These are phyloP conservation scores for Dunaliella salina DNA, from an alignment of 163 green algal species.

Conservation along the genomic window DNA sequence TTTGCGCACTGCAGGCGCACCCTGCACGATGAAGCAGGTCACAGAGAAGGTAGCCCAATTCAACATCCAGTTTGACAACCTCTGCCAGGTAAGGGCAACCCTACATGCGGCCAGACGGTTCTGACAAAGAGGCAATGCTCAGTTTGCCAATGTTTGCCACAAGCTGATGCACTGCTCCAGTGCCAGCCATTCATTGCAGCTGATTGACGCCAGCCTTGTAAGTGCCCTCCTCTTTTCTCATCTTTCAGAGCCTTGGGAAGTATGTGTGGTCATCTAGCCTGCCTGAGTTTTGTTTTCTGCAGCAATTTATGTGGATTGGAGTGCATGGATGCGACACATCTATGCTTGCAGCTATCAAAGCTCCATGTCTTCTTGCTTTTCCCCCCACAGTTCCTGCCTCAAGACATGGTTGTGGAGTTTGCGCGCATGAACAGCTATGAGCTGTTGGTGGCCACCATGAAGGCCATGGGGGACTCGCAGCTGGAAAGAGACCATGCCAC, in stretches of 20 bases:
- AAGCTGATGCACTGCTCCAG: too few relatives aligned
- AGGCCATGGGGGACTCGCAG: conserved; percentile 64
- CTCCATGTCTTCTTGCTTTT: not conserved
- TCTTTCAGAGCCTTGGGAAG: too few relatives aligned
- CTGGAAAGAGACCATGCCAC: conserved; percentile 70
- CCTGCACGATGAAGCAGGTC: conserved; percentile 44
- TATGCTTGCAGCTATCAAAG: not conserved
- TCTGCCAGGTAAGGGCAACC: conserved; percentile 68
- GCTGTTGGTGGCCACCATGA: conserved; percentile 87
- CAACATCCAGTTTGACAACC: conserved; percentile 93
- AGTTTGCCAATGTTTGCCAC: too few relatives aligned
- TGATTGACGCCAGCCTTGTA: too few relatives aligned
- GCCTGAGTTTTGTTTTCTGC: not conserved
- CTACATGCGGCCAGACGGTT: too few relatives aligned
- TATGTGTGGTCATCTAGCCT: too few relatives aligned
- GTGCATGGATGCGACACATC: not conserved
- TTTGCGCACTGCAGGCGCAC: conserved; percentile 27
- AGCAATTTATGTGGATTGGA: not conserved
- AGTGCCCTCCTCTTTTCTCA: too few relatives aligned
- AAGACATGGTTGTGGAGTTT: conserved; percentile 91
- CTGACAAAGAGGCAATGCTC: too few relatives aligned
- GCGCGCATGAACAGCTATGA: conserved; percentile 69
- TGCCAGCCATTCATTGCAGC: too few relatives aligned
- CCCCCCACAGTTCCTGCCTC: conserved; percentile 76
- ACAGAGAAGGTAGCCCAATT: conserved; percentile 54